Conservation (phyloP, 768 basidiomycete genomes). For the Russula lepida region DNA sequence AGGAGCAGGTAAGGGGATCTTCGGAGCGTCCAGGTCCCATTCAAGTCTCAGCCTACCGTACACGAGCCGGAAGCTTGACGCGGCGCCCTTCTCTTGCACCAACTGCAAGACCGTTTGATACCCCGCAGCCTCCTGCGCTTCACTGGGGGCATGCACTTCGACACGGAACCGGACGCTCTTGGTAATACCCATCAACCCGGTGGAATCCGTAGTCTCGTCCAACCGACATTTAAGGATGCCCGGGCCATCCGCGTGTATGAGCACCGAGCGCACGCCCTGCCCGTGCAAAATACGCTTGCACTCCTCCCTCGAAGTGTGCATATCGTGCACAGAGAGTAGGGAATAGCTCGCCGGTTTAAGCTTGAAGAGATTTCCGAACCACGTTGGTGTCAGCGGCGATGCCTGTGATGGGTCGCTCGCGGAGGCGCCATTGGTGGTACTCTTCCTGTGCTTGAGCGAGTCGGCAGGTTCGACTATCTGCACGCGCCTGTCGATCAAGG, state of each 20-base stretch:
- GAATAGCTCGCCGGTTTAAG: conserved; percentile 59
- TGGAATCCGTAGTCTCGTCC: conserved; percentile 54
- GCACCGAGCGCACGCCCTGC: conserved; percentile 59
- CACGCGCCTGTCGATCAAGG: conserved; percentile 31
- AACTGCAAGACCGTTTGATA: conserved; percentile 55
- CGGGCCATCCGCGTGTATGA: conserved; percentile 54
- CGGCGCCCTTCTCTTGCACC: conserved; percentile 80
- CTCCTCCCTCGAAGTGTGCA: conserved; percentile 60
- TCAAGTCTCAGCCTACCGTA: conserved; percentile 54
- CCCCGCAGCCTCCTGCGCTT: conserved; percentile 36
- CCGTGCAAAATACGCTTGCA: conserved; percentile 64
- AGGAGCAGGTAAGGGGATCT: conserved; percentile 20
- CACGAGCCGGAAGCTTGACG: conserved; percentile 70
- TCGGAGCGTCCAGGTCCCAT: conserved; percentile 56
- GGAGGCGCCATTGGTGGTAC: conserved; percentile 18
- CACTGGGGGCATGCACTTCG: conserved; percentile 46
- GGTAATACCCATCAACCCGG: conserved; percentile 42
- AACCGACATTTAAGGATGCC: conserved; percentile 70
- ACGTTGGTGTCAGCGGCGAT: conserved; percentile 42
- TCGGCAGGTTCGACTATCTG: conserved; percentile 46
- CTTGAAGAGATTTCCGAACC: conserved; percentile 86
- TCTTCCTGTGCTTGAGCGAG: conserved; percentile 29
- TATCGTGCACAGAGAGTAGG: conserved; percentile 51
- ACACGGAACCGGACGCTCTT: conserved; percentile 80
- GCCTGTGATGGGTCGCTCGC: conserved; percentile 34